These are phyloP conservation scores for Porcisia hertigi DNA, from an alignment of 208 protist genomes.

Conservation along the genomic window DNA sequence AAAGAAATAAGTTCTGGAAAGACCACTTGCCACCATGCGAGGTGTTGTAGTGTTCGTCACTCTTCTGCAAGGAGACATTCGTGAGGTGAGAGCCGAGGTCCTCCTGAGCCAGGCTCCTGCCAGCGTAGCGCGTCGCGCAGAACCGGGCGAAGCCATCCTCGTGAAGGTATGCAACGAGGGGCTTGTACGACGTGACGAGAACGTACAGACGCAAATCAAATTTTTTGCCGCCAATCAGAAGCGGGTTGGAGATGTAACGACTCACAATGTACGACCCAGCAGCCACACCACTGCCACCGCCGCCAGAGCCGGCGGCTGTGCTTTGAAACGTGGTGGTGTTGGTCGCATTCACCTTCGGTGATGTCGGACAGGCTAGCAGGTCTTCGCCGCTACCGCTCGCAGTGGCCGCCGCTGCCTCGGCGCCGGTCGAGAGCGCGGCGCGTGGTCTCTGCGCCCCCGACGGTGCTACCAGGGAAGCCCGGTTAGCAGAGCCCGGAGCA, in stretches of 20 bases:
- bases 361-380: constrained; percentile 2
- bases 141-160: constrained; percentile 94
- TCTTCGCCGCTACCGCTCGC: constrained; percentile 7
- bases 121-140: constrained; percentile 90
- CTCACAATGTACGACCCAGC: constrained; percentile 90
- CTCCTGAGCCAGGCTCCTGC: constrained; percentile 56
- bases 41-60: constrained; percentile 92
- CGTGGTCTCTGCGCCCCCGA: constrained; percentile 26
- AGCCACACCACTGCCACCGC: constrained; percentile 3
- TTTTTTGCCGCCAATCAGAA: constrained; percentile 96
- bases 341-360: not conserved
- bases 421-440: constrained; percentile 1
- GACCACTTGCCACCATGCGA: constrained; percentile 96
- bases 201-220: constrained; percentile 98
- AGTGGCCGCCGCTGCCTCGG: constrained; percentile 9
- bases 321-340: not conserved
- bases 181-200: constrained; percentile 93
- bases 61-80: constrained; percentile 97
- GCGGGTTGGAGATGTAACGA: constrained; percentile 94
- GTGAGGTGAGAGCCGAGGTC: constrained; percentile 95
- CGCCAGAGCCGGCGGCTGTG: not conserved
- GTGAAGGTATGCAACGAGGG: constrained; percentile 93
- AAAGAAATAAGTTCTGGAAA: constrained; percentile 84
- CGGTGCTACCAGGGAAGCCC: constrained; percentile 12
- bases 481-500: constrained; percentile 14